These are phyloP conservation scores for Yamadazyma mexicana DNA, from an alignment of 1,139 yeast species.

Conservation along the genomic window DNA sequence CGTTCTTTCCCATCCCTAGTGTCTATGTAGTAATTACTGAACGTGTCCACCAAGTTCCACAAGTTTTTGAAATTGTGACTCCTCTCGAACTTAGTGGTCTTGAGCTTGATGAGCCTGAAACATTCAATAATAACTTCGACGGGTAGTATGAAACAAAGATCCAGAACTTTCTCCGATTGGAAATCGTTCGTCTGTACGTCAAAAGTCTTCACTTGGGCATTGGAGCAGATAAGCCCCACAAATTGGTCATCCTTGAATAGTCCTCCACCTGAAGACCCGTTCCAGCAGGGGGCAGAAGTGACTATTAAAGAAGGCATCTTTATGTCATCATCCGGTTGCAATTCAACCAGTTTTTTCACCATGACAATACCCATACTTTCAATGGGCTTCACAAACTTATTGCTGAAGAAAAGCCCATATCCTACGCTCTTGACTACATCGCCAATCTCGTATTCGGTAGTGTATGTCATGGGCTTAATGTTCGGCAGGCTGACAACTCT, in stretches of 20 bases:
- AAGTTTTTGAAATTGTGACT: slow-evolving; percentile 19
- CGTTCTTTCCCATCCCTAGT: neutral
- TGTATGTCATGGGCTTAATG: slow-evolving; percentile 10
- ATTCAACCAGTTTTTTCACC: slow-evolving; percentile 2
- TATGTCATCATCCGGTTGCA: slow-evolving; percentile 6
- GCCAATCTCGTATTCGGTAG: slow-evolving; percentile 23
- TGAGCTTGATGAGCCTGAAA: slow-evolving; percentile 6
- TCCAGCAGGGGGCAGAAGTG: slow-evolving; percentile 68
- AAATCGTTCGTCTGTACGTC: slow-evolving; percentile 12
- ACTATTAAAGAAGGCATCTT: slow-evolving; percentile 40
- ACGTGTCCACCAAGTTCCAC: slow-evolving; percentile 27
- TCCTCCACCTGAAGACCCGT: slow-evolving; percentile 78
- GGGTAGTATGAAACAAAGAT: slow-evolving; percentile 31
- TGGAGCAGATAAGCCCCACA: slow-evolving; percentile 63
- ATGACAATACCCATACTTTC: slow-evolving; percentile 43
- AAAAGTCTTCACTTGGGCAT: slow-evolving; percentile 41
- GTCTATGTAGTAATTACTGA: slow-evolving; percentile 20
- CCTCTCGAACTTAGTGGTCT: slow-evolving; percentile 12
- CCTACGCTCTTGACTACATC: slow-evolving; percentile 51
- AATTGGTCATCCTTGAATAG: slow-evolving; percentile 39
- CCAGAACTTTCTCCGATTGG: slow-evolving; percentile 27
- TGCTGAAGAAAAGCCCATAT: slow-evolving; percentile 52
- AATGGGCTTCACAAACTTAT: slow-evolving; percentile 34
- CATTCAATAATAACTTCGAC: slow-evolving; percentile 25
- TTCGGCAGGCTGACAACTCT: slow-evolving; percentile 5